Evolutionary conservation across 352 stramenopile species (phyloP).

Genomic region (Phytophthora ohioensis): DNA sequence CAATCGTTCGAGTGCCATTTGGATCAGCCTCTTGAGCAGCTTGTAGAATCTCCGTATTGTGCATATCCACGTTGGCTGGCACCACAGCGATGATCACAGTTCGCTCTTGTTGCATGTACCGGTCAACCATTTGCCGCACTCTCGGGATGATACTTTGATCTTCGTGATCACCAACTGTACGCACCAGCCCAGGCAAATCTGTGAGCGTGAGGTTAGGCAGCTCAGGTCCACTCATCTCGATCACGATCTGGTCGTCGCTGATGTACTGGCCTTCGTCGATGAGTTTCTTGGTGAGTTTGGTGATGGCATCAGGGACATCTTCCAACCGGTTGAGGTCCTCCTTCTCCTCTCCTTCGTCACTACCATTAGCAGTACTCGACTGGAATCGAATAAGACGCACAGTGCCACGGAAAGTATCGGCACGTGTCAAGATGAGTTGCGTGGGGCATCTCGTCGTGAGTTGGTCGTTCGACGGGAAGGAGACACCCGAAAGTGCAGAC

Average conservation of each 20-base stretch:
- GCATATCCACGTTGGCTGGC: constrained; percentile 86
- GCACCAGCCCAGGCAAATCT: constrained; percentile 83
- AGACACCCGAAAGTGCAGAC: constrained; percentile 80
- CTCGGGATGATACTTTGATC: constrained; percentile 71
- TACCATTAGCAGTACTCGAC: neutral
- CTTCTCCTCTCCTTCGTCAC: constrained; percentile 26
- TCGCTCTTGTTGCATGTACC: constrained; percentile 75
- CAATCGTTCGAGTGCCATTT: constrained; percentile 77
- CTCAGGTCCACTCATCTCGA: constrained; percentile 64
- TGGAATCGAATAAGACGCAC: constrained; percentile 76
- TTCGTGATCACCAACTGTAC: constrained; percentile 71
- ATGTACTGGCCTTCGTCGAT: constrained; percentile 74
- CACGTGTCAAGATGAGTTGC: constrained; percentile 70
- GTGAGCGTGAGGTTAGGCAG: constrained; percentile 85
- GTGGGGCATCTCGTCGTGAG: constrained; percentile 87
- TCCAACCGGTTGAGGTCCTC: constrained; percentile 26
- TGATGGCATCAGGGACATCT: constrained; percentile 36
- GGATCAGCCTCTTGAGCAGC: constrained; percentile 74
- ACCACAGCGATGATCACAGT: constrained; percentile 75
- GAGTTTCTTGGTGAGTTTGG: constrained; percentile 62
- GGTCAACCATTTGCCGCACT: constrained; percentile 76
- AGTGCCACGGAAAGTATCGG: constrained; percentile 47
- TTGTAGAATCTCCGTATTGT: constrained; percentile 86
- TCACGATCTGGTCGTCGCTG: constrained; percentile 82
- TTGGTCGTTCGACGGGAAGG: constrained; percentile 82